These are phyloP conservation scores for Aspergillus ochraceus DNA, from an alignment of 2,329 filamentous ascomycete genomes.

Conservation along the genomic window DNA sequence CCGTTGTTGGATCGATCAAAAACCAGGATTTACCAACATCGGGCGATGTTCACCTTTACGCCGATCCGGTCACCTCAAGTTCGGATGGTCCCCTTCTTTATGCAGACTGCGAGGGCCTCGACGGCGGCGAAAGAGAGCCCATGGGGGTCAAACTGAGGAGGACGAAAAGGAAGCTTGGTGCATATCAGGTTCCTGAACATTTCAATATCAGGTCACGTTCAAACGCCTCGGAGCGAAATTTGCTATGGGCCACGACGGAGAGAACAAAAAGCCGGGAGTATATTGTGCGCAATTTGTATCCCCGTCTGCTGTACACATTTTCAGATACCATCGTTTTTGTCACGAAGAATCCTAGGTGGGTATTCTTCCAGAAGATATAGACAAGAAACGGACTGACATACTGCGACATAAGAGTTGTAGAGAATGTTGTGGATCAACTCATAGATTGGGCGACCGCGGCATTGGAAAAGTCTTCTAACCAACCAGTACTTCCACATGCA, in stretches of 20 bases:
- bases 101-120: slow-evolving; percentile 3
- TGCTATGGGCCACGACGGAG: background rate
- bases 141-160: background rate
- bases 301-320: slow-evolving; percentile 1
- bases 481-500: too few species aligned
- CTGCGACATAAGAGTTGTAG: too few species aligned
- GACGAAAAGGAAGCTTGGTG: background rate
- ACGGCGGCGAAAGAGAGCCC: slow-evolving; percentile 1
- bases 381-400: too few species aligned
- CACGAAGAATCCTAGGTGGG: too few species aligned
- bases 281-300: slow-evolving; percentile 1
- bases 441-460: too few species aligned
- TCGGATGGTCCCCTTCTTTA: background rate
- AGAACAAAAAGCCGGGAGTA: slow-evolving; percentile 2
- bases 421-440: too few species aligned
- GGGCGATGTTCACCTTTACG: slow-evolving; percentile 1
- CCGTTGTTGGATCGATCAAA: background rate
- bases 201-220: background rate
- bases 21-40: slow-evolving; percentile 1
- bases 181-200: background rate
- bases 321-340: too few species aligned
- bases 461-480: too few species aligned
- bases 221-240: background rate
- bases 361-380: too few species aligned
- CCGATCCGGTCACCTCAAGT: background rate